phyloP scores from a whole-genome alignment of 352 stramenopile genomes.

The Pythium pyrilobum region DNA sequence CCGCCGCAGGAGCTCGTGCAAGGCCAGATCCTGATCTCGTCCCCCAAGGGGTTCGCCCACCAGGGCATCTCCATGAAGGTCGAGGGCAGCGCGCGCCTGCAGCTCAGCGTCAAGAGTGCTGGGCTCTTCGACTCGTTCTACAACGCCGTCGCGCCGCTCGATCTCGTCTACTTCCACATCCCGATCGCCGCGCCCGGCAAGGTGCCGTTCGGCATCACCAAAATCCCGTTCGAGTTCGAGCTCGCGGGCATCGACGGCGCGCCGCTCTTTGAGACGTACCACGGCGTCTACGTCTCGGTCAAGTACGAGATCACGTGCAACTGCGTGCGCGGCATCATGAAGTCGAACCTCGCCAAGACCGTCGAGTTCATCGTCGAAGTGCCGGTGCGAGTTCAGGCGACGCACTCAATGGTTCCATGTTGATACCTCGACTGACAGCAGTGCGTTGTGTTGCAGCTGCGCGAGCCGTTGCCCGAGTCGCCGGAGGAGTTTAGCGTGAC shows the following conservation, averaged over 20 bases:
- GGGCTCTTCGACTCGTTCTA: constrained; percentile 85
- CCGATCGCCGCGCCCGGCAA: constrained; percentile 61
- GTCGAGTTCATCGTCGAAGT: constrained; percentile 92
- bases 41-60: constrained; percentile 78
- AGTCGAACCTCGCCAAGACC: constrained; percentile 77
- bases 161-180: constrained; percentile 84
- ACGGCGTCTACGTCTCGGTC: constrained; percentile 89
- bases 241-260: constrained; percentile 57
- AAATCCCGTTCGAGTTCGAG: constrained; percentile 89
- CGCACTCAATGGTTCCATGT: neutral
- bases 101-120: constrained; percentile 73
- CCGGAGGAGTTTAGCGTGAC: constrained; percentile 80
- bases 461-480: constrained; percentile 49
- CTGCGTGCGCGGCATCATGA: constrained; percentile 85
- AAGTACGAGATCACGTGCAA: constrained; percentile 87
- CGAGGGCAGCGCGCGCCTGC: constrained; percentile 72
- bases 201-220: constrained; percentile 72
- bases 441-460: constrained; percentile 24
- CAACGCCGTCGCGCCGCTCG: constrained; percentile 63
- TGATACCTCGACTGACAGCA: neutral
- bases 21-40: constrained; percentile 81
- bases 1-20: constrained; percentile 61
- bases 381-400: constrained; percentile 28
- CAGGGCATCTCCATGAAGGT: constrained; percentile 81
- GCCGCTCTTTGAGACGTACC: constrained; percentile 88